Evolutionary conservation across 768 basidiomycete genomes (phyloP).

Genomic region (Hydnum rufescens): DNA sequence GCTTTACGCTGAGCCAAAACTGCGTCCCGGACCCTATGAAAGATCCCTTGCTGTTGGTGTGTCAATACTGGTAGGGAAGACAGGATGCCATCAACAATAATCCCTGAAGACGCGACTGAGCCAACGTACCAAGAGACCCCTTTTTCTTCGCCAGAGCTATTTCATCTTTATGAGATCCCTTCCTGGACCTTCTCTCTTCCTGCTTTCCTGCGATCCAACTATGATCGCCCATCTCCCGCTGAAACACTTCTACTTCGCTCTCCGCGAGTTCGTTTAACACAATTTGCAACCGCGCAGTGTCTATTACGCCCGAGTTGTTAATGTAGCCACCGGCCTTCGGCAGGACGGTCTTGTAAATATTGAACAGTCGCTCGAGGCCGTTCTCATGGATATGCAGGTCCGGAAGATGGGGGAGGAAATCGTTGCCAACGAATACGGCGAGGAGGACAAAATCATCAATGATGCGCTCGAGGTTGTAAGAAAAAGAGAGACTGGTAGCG

Average conservation of each 20-base stretch:
- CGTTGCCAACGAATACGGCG: slow-evolving; percentile 94
- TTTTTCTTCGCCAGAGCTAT: slow-evolving; percentile 39
- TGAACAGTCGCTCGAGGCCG: slow-evolving; percentile 79
- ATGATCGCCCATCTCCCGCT: slow-evolving; percentile 74
- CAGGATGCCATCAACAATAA: background rate
- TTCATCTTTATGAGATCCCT: slow-evolving; percentile 41
- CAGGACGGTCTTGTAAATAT: slow-evolving; percentile 84
- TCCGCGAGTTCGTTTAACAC: slow-evolving; percentile 73
- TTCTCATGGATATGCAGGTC: slow-evolving; percentile 97
- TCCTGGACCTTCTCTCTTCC: too few species aligned
- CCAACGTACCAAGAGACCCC: slow-evolving; percentile 40
- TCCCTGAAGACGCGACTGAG: background rate
- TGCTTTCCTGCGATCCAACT: slow-evolving; percentile 96
- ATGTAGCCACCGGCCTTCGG: slow-evolving; percentile 71
- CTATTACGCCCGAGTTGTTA: slow-evolving; percentile 74
- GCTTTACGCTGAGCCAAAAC: slow-evolving; percentile 30
- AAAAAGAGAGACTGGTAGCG: slow-evolving; percentile 44
- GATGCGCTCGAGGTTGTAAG: slow-evolving; percentile 77
- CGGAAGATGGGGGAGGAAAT: slow-evolving; percentile 90
- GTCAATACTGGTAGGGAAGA: slow-evolving; percentile 34
- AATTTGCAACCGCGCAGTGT: slow-evolving; percentile 58
- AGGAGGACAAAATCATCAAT: slow-evolving; percentile 97
- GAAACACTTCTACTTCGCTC: slow-evolving; percentile 80
- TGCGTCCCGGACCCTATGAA: slow-evolving; percentile 60
- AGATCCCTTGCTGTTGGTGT: slow-evolving; percentile 50